Evolutionary conservation across 2,329 filamentous ascomycete genomes (phyloP), one percentile per base, ranked within the genome.

Genomic region (Taxawa tesnikishii): DNA sequence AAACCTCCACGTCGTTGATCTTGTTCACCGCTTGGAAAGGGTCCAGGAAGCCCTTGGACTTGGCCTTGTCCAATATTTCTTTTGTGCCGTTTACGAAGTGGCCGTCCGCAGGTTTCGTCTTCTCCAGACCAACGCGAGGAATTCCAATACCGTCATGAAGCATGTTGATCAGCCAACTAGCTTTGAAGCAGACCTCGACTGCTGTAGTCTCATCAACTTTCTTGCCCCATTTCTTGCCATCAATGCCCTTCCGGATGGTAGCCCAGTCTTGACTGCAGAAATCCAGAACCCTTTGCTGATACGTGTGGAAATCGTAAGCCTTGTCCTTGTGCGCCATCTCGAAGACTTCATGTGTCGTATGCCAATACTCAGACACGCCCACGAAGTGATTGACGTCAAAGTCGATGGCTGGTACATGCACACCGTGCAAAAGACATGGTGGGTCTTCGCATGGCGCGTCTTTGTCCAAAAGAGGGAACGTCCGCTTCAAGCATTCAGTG

Each of bases 351-450:
- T 98, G 90, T 0, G 90, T 98, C 0, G 88, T 93, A 55, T 98
- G 90, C 88, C 90, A 98, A 58, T 93, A 98, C 52, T 98, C 90
- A 1, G 88, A 96, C 3, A 98, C 88, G 8, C 90, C 90, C 16
- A 98, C 79, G 48, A 98, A 98, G 54, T 94, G 92, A 47, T 98
- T 98, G 21, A 96, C 78, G 40, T 90, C 79, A 49, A 96, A 98
- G 53, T 98, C 90, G 42, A 98, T 94, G 3, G 84, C 83, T 2
- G 90, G 90, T 1, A 90, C 85, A 51, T 96, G 85, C 41, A 88
- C 76, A 1, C 90, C 87, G 45, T 94, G 83, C 24, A 98, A 66
- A 19, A 98, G 63, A 55, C 90, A 98, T 0, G 92, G 90, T 15
- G 78, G 60, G 48, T 94, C 80, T 4, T 72, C 60, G 50, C 90